Conservation (phyloP, 2,329 filamentous ascomycete species). For the Emergomyces orientalis region DNA sequence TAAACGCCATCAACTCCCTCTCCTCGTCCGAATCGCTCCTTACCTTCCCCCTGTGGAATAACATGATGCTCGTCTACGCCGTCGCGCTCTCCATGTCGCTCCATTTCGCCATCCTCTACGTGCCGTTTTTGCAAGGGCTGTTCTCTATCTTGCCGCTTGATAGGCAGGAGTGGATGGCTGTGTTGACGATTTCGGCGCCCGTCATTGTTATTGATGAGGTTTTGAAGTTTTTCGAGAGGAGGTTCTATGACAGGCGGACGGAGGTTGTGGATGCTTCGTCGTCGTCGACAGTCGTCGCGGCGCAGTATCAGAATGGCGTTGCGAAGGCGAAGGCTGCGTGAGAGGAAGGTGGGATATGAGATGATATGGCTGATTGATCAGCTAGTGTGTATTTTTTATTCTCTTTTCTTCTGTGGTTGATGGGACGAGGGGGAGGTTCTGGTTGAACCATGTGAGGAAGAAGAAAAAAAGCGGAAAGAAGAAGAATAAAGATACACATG, state of each 20-base stretch:
- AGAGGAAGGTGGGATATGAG: background rate
- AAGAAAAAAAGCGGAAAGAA: background rate
- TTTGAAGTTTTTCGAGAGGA: background rate
- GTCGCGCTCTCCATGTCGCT: slow-evolving; percentile 87
- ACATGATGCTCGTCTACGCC: slow-evolving; percentile 96
- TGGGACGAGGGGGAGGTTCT: too few species aligned
- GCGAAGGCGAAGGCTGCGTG: background rate
- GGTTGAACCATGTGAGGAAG: background rate
- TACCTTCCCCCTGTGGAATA: slow-evolving; percentile 92
- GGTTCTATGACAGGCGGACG: background rate
- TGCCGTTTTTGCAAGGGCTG: slow-evolving; percentile 73
- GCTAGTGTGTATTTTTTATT: background rate
- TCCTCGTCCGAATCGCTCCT: slow-evolving; percentile 91
- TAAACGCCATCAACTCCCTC: slow-evolving; percentile 97
- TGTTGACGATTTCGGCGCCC: slow-evolving; percentile 75
- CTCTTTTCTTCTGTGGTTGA: background rate
- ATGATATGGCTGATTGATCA: background rate
- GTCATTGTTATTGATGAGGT: slow-evolving; percentile 51
- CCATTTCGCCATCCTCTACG: slow-evolving; percentile 90
- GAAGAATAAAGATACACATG: background rate
- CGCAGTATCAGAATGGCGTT: background rate
- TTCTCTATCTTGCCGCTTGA: slow-evolving; percentile 89
- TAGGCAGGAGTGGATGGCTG: slow-evolving; percentile 83
- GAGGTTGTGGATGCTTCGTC: background rate
- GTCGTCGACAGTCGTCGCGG: background rate